phyloP scores from a whole-genome alignment of 1,139 yeast genomes.

The Suhomyces coccinellae region DNA sequence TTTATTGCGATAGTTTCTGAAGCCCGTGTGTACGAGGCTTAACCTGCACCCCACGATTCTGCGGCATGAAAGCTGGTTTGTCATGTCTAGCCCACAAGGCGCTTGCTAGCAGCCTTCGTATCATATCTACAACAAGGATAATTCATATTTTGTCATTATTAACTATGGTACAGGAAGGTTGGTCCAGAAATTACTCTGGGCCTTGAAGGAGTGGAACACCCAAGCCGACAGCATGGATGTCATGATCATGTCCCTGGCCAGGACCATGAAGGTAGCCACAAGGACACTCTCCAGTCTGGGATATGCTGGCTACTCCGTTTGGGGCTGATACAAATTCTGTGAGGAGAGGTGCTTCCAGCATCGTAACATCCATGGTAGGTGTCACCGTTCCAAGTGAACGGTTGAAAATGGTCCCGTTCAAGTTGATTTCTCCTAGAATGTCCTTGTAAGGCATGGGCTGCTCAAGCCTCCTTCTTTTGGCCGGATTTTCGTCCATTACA shows the following conservation, averaged over 20 bases:
- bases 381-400: conserved; percentile 13
- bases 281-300: conserved; percentile 22
- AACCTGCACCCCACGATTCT: too few species aligned
- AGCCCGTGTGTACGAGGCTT: too few species aligned
- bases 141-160: not conserved
- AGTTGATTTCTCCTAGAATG: not conserved
- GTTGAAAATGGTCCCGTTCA: conserved; percentile 13
- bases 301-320: conserved; percentile 4
- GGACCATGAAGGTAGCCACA: conserved; percentile 43
- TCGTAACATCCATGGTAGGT: conserved; percentile 6
- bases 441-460: conserved; percentile 12
- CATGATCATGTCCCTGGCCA: conserved; percentile 32
- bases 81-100: too few species aligned
- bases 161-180: conserved; percentile 1
- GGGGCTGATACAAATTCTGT: not conserved
- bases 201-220: conserved; percentile 32
- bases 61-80: too few species aligned
- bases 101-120: not conserved
- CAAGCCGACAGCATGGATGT: conserved; percentile 34
- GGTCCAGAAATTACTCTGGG: conserved; percentile 25
- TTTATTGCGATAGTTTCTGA: too few species aligned
- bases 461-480: conserved; percentile 14
- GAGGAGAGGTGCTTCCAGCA: not conserved
- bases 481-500: not conserved
- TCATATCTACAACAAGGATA: too few species aligned